These are phyloP conservation scores for Microdochium bolleyi DNA, from an alignment of 2,329 filamentous ascomycete genomes.

Conservation along the genomic window DNA sequence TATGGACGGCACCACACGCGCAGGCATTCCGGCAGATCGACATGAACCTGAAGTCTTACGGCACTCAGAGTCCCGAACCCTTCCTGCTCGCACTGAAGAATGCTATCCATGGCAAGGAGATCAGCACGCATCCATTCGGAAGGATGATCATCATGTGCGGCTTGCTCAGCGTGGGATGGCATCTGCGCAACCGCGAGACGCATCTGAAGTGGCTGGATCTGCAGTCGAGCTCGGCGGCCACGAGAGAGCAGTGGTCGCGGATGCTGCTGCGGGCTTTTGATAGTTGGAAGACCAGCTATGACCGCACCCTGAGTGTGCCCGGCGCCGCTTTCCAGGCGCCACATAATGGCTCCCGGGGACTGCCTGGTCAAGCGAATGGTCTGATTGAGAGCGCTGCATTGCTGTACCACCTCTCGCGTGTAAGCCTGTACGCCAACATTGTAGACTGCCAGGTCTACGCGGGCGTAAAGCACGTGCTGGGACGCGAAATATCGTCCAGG, in stretches of 20 bases:
- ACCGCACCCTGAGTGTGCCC: slow-evolving; percentile 49
- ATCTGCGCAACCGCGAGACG: slow-evolving; percentile 79
- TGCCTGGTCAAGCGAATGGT: slow-evolving; percentile 42
- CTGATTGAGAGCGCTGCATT: slow-evolving; percentile 75
- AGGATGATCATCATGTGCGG: slow-evolving; percentile 88
- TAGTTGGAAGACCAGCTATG: slow-evolving; percentile 80
- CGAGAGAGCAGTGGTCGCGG: slow-evolving; percentile 69
- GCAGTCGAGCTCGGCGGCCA: slow-evolving; percentile 48
- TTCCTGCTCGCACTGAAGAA: slow-evolving; percentile 82
- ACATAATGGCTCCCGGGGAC: slow-evolving; percentile 29
- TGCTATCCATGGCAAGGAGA: slow-evolving; percentile 71
- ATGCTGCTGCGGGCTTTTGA: slow-evolving; percentile 75
- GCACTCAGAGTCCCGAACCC: slow-evolving; percentile 61
- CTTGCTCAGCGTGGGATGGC: slow-evolving; percentile 84
- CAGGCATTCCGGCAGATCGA: slow-evolving; percentile 72
- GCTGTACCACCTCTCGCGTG: slow-evolving; percentile 79
- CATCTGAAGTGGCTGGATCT: slow-evolving; percentile 75
- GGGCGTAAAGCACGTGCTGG: slow-evolving; percentile 67
- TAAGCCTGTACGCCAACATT: slow-evolving; percentile 83
- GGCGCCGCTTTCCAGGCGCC: slow-evolving; percentile 17
- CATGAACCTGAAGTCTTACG: slow-evolving; percentile 67
- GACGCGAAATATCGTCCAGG: slow-evolving; percentile 66
- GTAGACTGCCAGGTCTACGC: slow-evolving; percentile 87
- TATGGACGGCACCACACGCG: slow-evolving; percentile 77
- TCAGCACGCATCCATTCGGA: slow-evolving; percentile 81